Evolutionary conservation across 2,329 filamentous ascomycete species (phyloP), one percentile per base, ranked within the genome.

Genomic region (Xylaria sp.): DNA sequence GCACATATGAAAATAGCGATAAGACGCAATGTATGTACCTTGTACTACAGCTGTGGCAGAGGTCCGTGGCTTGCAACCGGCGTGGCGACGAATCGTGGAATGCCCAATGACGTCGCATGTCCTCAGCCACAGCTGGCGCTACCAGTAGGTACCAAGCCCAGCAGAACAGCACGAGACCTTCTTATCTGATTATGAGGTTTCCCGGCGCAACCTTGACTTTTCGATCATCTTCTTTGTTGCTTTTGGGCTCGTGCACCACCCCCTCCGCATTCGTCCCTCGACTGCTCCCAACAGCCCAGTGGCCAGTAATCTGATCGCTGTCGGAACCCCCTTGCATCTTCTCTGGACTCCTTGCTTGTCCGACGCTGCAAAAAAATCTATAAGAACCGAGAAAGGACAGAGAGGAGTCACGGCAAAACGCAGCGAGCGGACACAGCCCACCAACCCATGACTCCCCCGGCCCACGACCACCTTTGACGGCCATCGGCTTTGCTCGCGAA

Each of bases 381-480:
- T 42, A 64, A 34, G 30, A 19, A 4, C 24, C 4, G 24, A 36
- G 50, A 17, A 27, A 34, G 24, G 50, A 19, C 14, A 50, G 48
- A 4, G 45, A 60, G 67, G 55, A 72, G 64, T 69, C 71, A 73
- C 72, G 61, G n/a, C 17, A 36, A 27, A 55, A 19, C 51, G 42
- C 14, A 34, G 14, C 11, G 6, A 61, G 70, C 48, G 73, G 69
- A 72, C 72, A 74, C 69, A 74, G 70, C 69, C 73, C 65, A 51
- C 64, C 67, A 51, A 67, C 72, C 67, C 73, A 78, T 78, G 77
- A 78, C 74, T 74, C 69, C 73, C 70, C 72, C 66, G 68, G 71
- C 67, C 69, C 58, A 69, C 55, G 57, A 59, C 62, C 69, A 65
- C 59, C 71, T 74, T 64, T 76, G 67, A 73, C 72, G 68, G 75